phyloP scores from a whole-genome alignment of 192 early-diverging fungal genomes.

The Rhizophagus clarus region DNA sequence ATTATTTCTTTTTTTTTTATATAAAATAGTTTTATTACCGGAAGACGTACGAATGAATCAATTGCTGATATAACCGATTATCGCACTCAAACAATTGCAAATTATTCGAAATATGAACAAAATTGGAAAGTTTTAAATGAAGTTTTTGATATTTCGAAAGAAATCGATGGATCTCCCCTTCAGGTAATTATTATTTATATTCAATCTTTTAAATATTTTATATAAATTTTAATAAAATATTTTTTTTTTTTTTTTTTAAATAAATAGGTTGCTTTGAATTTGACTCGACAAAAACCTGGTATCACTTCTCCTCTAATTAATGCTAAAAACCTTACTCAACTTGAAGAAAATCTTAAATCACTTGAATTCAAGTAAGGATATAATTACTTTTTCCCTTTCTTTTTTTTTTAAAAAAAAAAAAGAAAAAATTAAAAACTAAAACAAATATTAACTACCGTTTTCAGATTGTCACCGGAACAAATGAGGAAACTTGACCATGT shows the following conservation, averaged over 20 bases:
- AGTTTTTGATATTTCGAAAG: slow-evolving; percentile 44
- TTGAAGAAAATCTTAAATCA: slow-evolving; percentile 40
- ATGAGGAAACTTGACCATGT: not conserved
- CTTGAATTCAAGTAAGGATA: slow-evolving; percentile 33
- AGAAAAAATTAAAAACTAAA: too few species aligned
- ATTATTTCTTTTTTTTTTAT: too few species aligned
- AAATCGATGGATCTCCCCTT: slow-evolving; percentile 41
- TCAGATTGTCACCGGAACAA: not conserved
- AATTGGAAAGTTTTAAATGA: slow-evolving; percentile 49
- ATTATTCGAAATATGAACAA: not conserved
- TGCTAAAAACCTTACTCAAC: slow-evolving; percentile 37
- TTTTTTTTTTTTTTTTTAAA: too few species aligned
- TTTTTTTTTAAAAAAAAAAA: not conserved
- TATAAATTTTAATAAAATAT: too few species aligned
- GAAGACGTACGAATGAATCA: not conserved
- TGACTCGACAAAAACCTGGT: too few species aligned
- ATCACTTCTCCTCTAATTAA: slow-evolving; percentile 25
- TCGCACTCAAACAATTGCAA: too few species aligned
- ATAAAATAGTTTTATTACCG: too few species aligned
- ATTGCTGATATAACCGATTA: too few species aligned
- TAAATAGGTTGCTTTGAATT: too few species aligned
- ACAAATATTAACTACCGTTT: not conserved
- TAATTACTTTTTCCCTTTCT: too few species aligned
- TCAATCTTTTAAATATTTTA: too few species aligned
- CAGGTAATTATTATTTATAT: slow-evolving; percentile 33